Evolutionary conservation across 805 yeast genomes (phyloP).

Genomic region (Sugiyamaella floridensis): DNA sequence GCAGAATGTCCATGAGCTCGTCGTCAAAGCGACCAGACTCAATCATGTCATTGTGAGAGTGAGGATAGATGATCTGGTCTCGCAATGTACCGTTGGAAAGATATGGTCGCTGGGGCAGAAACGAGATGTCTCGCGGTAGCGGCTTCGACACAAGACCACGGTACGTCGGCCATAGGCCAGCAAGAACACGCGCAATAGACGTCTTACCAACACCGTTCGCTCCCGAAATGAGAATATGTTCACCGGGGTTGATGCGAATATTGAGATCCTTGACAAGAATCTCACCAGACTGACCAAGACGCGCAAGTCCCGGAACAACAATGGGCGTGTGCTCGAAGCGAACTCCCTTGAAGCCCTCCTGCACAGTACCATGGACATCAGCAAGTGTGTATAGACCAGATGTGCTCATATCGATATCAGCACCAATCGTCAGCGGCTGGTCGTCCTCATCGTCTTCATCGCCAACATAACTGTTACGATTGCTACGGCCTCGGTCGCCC

Average conservation of each 20-base stretch:
- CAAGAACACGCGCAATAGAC: slow-evolving; percentile 72
- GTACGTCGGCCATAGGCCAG: slow-evolving; percentile 89
- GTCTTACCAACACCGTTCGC: slow-evolving; percentile 89
- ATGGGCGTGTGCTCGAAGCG: slow-evolving; percentile 78
- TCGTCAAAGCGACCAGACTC: slow-evolving; percentile 65
- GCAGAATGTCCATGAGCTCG: slow-evolving; percentile 56
- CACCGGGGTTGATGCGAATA: slow-evolving; percentile 54
- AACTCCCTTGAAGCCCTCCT: slow-evolving; percentile 67
- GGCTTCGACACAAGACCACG: slow-evolving; percentile 78
- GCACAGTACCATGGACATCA: slow-evolving; percentile 74
- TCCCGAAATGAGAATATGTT: slow-evolving; percentile 74
- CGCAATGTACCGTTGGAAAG: slow-evolving; percentile 74
- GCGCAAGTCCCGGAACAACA: slow-evolving; percentile 53
- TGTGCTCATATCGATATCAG: background rate
- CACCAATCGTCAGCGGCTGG: slow-evolving; percentile 6
- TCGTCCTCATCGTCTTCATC: slow-evolving; percentile 8
- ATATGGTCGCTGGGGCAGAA: slow-evolving; percentile 81
- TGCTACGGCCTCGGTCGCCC: background rate
- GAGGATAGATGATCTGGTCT: slow-evolving; percentile 87
- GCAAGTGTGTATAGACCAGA: slow-evolving; percentile 29
- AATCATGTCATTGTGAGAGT: slow-evolving; percentile 69
- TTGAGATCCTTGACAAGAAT: slow-evolving; percentile 55
- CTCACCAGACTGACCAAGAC: slow-evolving; percentile 37
- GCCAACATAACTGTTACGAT: background rate
- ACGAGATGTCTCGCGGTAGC: slow-evolving; percentile 52